Evolutionary conservation across 768 basidiomycete genomes (phyloP).

Genomic region (Auriculariales sp.): DNA sequence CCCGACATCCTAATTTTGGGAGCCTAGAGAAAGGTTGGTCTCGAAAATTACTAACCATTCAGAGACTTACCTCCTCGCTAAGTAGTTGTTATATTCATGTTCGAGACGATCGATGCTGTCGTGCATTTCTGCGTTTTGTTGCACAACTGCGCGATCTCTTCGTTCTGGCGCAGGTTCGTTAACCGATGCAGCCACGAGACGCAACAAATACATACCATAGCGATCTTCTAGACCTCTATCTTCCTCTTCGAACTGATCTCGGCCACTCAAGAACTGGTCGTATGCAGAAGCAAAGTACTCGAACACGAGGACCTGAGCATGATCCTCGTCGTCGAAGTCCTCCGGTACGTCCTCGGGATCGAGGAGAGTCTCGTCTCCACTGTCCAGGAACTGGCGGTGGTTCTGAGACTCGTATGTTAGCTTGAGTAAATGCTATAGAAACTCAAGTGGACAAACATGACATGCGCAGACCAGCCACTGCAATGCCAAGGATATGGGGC

Average conservation of each 20-base stretch:
- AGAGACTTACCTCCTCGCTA: too few species aligned
- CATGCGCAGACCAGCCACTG: conserved; percentile 93
- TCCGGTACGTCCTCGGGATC: conserved; percentile 45
- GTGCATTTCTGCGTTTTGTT: too few species aligned
- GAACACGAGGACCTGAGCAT: conserved; percentile 67
- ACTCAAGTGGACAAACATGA: not conserved
- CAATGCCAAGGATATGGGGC: conserved; percentile 78
- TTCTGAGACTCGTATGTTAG: conserved; percentile 12
- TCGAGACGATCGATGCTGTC: too few species aligned
- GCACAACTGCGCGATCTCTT: too few species aligned
- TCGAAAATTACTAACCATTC: not conserved
- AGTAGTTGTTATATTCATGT: too few species aligned
- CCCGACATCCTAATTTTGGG: conserved; percentile 49
- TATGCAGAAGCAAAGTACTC: conserved; percentile 60
- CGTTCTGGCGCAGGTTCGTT: not conserved
- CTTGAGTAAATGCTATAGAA: not conserved
- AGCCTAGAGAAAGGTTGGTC: conserved; percentile 24
- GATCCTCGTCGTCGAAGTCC: conserved; percentile 59
- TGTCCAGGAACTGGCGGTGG: conserved; percentile 34
- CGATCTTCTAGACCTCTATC: conserved; percentile 58
- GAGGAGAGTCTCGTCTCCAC: conserved; percentile 56
- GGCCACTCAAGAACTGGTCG: conserved; percentile 46
- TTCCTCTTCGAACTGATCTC: conserved; percentile 55
- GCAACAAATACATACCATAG: conserved; percentile 40
- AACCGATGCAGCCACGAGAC: conserved; percentile 1